A percentile compares a stretch with the other conserved stretches of the same genome.
phyloP scores from a whole-genome alignment of 2,329 filamentous ascomycete genomes.

The Fusarium pseudonygamai region DNA sequence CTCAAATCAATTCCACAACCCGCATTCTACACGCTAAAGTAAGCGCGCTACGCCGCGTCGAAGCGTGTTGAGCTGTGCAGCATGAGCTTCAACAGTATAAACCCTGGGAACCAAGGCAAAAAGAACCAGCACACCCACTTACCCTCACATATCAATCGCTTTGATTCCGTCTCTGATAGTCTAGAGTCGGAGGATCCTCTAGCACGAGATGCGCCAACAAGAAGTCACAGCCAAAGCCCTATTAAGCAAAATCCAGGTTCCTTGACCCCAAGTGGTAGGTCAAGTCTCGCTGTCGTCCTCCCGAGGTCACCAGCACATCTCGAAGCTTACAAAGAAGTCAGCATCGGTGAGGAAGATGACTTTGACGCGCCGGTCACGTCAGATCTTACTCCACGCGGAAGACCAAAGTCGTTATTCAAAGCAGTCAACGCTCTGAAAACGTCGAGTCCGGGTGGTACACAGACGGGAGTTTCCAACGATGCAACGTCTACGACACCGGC shows the following conservation, averaged over 20 bases:
- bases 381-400: conserved; percentile 31
- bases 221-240: conserved; percentile 13
- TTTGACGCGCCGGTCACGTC: conserved; percentile 27
- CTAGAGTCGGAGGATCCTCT: conserved; percentile 38
- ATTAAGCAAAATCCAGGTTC: conserved; percentile 7
- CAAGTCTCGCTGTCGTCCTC: conserved; percentile 37
- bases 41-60: conserved; percentile 4
- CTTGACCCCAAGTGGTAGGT: not conserved
- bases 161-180: conserved; percentile 9
- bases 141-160: not conserved
- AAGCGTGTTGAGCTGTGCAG: not conserved
- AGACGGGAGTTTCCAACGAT: conserved; percentile 5
- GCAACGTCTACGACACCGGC: conserved; percentile 2
- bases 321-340: conserved; percentile 1
- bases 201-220: conserved; percentile 5
- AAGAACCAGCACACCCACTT: not conserved
- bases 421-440: not conserved
- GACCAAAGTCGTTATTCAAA: conserved; percentile 10
- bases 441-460: not conserved
- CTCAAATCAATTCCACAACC: not conserved
- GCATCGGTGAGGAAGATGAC: conserved; percentile 3
- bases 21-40: not conserved
- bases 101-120: not conserved
- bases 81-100: conserved; percentile 19
- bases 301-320: conserved; percentile 16